Evolutionary conservation across 495 filamentous ascomycete species (phyloP).

Genomic region (Hypomontagnella submonticulosa): DNA sequence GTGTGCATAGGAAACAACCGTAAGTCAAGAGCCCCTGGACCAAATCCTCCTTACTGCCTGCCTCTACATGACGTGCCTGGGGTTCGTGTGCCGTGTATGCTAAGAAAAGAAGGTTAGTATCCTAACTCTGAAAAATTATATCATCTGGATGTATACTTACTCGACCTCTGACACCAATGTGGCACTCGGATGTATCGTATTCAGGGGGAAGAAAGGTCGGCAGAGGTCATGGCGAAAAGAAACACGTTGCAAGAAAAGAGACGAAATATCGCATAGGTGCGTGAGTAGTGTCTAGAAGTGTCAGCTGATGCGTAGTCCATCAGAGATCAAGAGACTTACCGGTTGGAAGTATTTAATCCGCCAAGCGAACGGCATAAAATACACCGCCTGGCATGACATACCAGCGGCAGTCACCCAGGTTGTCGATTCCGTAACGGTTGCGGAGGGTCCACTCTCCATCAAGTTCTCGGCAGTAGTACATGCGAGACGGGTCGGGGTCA

Average conservation of each 20-base stretch:
- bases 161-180: neutral
- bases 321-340: conserved; percentile 7
- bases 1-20: conserved; percentile 5
- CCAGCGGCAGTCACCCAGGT: conserved; percentile 61
- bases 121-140: neutral
- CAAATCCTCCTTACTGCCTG: conserved; percentile 1
- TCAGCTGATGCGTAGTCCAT: conserved; percentile 3
- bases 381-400: conserved; percentile 57
- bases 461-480: conserved; percentile 62
- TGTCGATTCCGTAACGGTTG: conserved; percentile 62
- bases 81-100: conserved; percentile 3
- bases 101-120: conserved; percentile 4
- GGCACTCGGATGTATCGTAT: neutral
- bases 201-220: neutral
- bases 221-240: conserved; percentile 11
- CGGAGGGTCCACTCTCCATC: conserved; percentile 59
- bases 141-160: conserved; percentile 8
- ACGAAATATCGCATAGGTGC: conserved; percentile 1
- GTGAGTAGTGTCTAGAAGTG: conserved; percentile 1
- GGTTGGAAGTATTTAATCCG: conserved; percentile 29
- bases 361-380: conserved; percentile 62
- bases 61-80: conserved; percentile 4
- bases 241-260: conserved; percentile 2
- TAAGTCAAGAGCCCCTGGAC: neutral
- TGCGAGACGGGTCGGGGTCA: conserved; percentile 61